Evolutionary conservation across 371 early-diverging fungal species (phyloP), one percentile per base, ranked within the genome.

Genomic region (Mucor sp.): DNA sequence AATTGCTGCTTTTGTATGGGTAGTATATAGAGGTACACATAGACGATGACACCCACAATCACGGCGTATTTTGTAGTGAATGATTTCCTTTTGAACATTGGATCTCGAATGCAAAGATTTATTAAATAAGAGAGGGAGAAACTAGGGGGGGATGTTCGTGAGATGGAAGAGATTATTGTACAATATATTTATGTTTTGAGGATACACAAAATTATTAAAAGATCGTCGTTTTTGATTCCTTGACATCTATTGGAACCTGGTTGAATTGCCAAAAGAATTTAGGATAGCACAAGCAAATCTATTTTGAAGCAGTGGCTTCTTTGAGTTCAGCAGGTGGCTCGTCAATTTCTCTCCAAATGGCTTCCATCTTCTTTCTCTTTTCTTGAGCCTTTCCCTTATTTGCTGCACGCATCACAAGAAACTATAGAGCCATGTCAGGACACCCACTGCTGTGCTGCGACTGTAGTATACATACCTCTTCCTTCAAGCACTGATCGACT

Each of bases 331-430:
- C 70, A 48, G 82, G 78, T 27, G 83, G 83, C 58, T 82, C 83
- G 37, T 82, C 83, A 69, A 82, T 78, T 28, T 80, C 75, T 62
- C 75, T 80, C 83, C 83, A 82, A 30, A 80, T 75, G 55, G 74
- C 66, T 67, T 80, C 70, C 72, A 82, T 69, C 44, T 58, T 71
- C 33, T 74, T 78, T 60, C 83, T 76, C 56, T 82, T 80, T 25
- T 67, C 80, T 25, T 71, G 65, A 28, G 75, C 58, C 23, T 66
- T 75, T 35, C 59, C 78, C 63, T 80, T 82, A 32, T 82, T 76
- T 30, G 69, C 69, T 11, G 72, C 79, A 58, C 83, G 73, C 47
- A 71, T 63, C 15, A 63, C 68, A 62, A 78, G 67, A 61, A 80
- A 82, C 83, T 82, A 59, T n/a, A 1, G 33, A 41, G 30, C 23